Evolutionary conservation across 139 green algal species (phyloP).

Genomic region (Tetraselmis chui): DNA sequence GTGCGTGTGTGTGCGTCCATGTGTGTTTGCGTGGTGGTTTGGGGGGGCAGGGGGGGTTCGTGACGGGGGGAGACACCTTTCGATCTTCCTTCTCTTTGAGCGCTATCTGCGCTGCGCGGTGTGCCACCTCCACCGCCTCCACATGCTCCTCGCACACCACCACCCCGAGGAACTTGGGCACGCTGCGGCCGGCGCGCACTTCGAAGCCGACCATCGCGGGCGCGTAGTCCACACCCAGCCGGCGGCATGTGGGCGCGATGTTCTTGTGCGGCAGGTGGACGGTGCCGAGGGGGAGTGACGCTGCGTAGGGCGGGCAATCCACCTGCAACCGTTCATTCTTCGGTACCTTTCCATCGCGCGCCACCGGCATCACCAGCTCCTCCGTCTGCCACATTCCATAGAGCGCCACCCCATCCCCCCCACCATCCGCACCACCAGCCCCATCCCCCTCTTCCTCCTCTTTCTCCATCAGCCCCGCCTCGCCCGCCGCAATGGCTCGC

Average conservation of each 20-base stretch:
- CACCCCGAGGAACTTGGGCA: slow-evolving; percentile 66
- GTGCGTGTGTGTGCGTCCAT: background rate
- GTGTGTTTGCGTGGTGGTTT: no score
- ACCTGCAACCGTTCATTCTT: slow-evolving; percentile 76
- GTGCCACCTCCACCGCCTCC: background rate
- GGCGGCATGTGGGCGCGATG: slow-evolving; percentile 27
- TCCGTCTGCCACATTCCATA: slow-evolving; percentile 83
- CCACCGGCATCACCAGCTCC: slow-evolving; percentile 29
- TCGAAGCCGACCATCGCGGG: slow-evolving; percentile 72
- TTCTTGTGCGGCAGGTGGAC: slow-evolving; percentile 31
- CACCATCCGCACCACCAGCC: background rate
- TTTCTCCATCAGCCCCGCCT: background rate
- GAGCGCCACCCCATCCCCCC: slow-evolving; percentile 22
- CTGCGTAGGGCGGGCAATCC: slow-evolving; percentile 62
- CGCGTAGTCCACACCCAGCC: slow-evolving; percentile 67
- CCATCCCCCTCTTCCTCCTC: slow-evolving; percentile 11
- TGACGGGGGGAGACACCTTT: no score
- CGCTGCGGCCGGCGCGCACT: slow-evolving; percentile 41
- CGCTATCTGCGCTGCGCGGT: background rate
- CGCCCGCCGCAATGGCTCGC: background rate
- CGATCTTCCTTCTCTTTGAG: background rate
- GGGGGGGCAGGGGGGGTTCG: no score
- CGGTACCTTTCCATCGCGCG: slow-evolving; percentile 61
- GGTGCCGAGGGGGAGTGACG: slow-evolving; percentile 51
- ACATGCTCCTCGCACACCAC: slow-evolving; percentile 58